Base-by-base conservation (phyloP, 2,329 filamentous ascomycete species). In the Domatiomyces catenatus region DNA sequence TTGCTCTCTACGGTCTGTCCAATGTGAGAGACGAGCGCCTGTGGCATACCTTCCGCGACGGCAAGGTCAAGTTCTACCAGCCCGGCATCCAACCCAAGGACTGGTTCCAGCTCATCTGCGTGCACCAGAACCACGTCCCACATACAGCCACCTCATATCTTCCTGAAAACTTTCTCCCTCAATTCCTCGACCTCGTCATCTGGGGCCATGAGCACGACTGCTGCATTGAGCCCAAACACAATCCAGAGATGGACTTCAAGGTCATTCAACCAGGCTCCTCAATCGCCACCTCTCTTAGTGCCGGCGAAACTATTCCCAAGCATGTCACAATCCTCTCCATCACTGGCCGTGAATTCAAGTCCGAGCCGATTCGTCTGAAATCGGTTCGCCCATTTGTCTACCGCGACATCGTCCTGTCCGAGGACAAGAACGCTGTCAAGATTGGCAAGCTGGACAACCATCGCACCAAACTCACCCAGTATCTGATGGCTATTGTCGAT, bases 201-300 rank as follows among this genome's bases (percentile, higher is more conserved):
- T 98, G 92, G 92, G 92, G 92, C 2, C 92, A 98, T 61, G 92
- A 98, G 66, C 92, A 98, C 63, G 90, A 98, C 65, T 98, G 92
- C 62, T 66, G 90, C 6, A 94, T 98, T 56, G 81, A 94, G 44
- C 92, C 92, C 0, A 71, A 73, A 1, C 73, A 80, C 46, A 98
- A 96, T 60, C 79, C 84, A 0, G 87, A 94, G 61, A 94, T 83
- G 46, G 84, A 83, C 0, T 98, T 98, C 59, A 81, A 92, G 59
- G 90, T 98, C 56, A 95, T 98, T 79, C 92, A 98, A 61, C 92
- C 92, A 0, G 92, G 92, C 0, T 98, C 92, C 0, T 96, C 92
- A 0, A 84, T 98, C 0, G 92, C 90, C 0, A 98, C 92, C 1
- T 96, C 92, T 0, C 72, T 98, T 0, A 81, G 92, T 7, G 83